phyloP scores from a whole-genome alignment of 202 grass and related monocot genomes.

The Schoenoplectus tabernaemontani region DNA sequence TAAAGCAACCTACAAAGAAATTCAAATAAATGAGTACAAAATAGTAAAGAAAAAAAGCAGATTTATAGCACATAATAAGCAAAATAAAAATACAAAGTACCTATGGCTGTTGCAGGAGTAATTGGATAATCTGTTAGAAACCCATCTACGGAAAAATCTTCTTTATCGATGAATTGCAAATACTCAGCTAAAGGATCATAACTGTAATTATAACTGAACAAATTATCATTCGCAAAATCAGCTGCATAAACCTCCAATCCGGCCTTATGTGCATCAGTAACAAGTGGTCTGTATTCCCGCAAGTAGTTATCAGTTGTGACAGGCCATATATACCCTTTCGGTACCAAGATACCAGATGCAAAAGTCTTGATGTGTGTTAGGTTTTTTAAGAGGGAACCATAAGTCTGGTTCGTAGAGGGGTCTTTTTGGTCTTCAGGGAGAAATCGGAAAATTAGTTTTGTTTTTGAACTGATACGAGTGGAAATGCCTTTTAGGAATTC shows the following conservation, averaged over 20 bases:
- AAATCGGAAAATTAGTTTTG: constrained; percentile 63
- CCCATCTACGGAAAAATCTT: constrained; percentile 67
- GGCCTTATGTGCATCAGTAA: constrained; percentile 48
- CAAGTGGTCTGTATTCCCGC: not conserved
- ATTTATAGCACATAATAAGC: too few relatives aligned
- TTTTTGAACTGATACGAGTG: constrained; percentile 38
- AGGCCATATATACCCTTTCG: constrained; percentile 67
- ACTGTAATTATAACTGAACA: constrained; percentile 76
- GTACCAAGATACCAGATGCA: constrained; percentile 77
- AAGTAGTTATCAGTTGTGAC: constrained; percentile 63
- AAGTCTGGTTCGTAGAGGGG: constrained; percentile 64
- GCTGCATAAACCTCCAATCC: constrained; percentile 75
- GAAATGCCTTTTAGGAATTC: constrained; percentile 55
- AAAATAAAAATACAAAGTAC: constrained; percentile 33
- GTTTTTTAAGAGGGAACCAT: constrained; percentile 40
- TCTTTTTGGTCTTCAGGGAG: constrained; percentile 19
- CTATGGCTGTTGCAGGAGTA: constrained; percentile 58
- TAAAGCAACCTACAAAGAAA: constrained; percentile 59
- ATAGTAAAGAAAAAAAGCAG: not conserved
- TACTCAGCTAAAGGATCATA: constrained; percentile 72
- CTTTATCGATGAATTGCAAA: constrained; percentile 39
- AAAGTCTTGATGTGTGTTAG: constrained; percentile 56
- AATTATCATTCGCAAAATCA: constrained; percentile 81
- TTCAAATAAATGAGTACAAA: not conserved
- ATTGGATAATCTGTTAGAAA: constrained; percentile 55